Base-by-base conservation (phyloP, 805 yeast species). In the Nakazawaea wyomingensis region DNA sequence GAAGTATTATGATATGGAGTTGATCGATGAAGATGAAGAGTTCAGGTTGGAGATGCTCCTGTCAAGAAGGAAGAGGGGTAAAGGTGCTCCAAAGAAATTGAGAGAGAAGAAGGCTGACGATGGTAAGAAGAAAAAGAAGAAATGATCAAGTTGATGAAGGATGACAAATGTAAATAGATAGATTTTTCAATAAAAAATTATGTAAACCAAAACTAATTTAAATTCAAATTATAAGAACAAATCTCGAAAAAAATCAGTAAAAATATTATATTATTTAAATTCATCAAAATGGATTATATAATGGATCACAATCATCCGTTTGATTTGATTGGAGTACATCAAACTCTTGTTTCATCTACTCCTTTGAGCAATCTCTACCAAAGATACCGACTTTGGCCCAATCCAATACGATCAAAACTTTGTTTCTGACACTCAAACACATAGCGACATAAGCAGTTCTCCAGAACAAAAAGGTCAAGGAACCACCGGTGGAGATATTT, bases 291-390 rank as follows among this genome's bases (percentile, higher is more conserved):
- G n/a, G n/a, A n/a, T n/a, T n/a, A 29, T 2, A 13, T 29, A 29
- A 29, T 29, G 32, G 16, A 4, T 10, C 8, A 11, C 28, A n/a
- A 24, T 36, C 18, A 14, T 9, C n/a, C n/a, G n/a, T n/a, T n/a
- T n/a, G n/a, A n/a, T n/a, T n/a, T n/a, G n/a, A n/a, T n/a, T n/a
- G n/a, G n/a, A n/a, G n/a, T n/a, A n/a, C 11, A 8, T 8, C n/a
- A 33, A 19, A 33, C 3, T 8, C 18, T 33, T 9, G 9, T 5
- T 34, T 9, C 14, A 19, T 10, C 16, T 35, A 27, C 22, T 85
- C 96, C 64, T 91, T 82, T 53, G 95, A 85, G 54, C 87, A 84
- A 66, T 90, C 96, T 71, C 98, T 85, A 49, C 98, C 98, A 57
- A 91, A 86, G 61, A 88, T 68, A 52, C 80, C 76, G 49, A 86